Conservation (phyloP, 106 monocot genomes). For the Iris macrosiphon region DNA sequence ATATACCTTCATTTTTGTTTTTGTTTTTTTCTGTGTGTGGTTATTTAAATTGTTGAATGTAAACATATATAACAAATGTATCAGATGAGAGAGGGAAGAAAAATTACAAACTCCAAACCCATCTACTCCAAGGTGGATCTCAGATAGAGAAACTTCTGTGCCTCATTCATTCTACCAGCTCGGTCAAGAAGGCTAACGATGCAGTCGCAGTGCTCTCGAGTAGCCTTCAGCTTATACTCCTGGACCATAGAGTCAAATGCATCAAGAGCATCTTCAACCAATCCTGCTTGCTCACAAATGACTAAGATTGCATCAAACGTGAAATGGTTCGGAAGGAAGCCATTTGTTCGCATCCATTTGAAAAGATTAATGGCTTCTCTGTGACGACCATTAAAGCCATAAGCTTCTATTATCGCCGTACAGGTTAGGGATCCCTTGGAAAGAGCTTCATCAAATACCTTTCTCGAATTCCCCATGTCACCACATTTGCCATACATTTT, state of each 20-base stretch:
- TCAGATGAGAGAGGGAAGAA: not conserved
- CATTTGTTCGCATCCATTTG: slow-evolving; percentile 30
- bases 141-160: slow-evolving; percentile 40
- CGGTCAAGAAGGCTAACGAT: slow-evolving; percentile 37
- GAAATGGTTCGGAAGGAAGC: slow-evolving; percentile 57
- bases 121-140: slow-evolving; percentile 29
- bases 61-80: no score
- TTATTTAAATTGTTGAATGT: no score
- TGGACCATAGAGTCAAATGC: slow-evolving; percentile 53
- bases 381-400: slow-evolving; percentile 20
- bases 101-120: not conserved
- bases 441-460: slow-evolving; percentile 26
- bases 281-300: slow-evolving; percentile 44
- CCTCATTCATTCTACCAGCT: slow-evolving; percentile 39
- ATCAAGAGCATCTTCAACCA: slow-evolving; percentile 38
- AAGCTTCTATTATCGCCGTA: slow-evolving; percentile 51
- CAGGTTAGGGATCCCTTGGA: slow-evolving; percentile 47
- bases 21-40: no score
- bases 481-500: slow-evolving; percentile 45
- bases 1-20: no score
- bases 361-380: slow-evolving; percentile 45
- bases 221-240: slow-evolving; percentile 44
- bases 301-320: slow-evolving; percentile 55
- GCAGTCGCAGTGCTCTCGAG: slow-evolving; percentile 31
- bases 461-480: slow-evolving; percentile 34